Base-by-base conservation (phyloP, 2,329 filamentous ascomycete species). In the Neofusicoccum laricinum region DNA sequence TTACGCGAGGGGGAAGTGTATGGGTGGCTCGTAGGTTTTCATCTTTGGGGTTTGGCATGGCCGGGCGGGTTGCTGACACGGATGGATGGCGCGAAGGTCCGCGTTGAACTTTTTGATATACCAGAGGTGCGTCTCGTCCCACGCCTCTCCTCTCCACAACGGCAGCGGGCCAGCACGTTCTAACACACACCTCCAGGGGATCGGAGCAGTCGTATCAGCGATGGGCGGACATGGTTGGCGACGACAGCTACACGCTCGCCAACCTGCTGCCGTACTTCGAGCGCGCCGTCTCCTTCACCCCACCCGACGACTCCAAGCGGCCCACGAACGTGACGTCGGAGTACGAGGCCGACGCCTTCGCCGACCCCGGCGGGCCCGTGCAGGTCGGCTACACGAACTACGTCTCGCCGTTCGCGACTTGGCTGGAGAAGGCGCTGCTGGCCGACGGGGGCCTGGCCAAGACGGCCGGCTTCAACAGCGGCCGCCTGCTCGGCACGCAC, bases 151-250 rank as follows among this genome's bases (percentile, higher is more conserved):
- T 15, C 14, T n/a, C 8, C 14, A n/a, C 10, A 1, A 6, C 5
- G 25, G 25, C 7, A 30, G 25, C 25, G 25, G 25, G 7, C 25
- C 25, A 6, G 25, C 25, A 6, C 7, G 25, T 30, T 30, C 25
- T 30, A 6, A 30, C 25, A 30, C 25, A 6, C 4, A 6, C 7
- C 25, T 30, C 25, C 32, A 64, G 72, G 4, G 68, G 64, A 4
- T 64, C 51, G 30, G 64, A 48, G 30, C 67, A 61, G 15, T 69
- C 67, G 15, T 69, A 67, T 36, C 66, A 75, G 50, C 50, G 55
- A 25, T 76, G 72, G 75, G 72, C 73, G 0, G 68, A 76, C 40
- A 5, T 65, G 0, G 72, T 76, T 1, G 73, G 69, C 5, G 75
- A 77, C 57, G 64, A 71, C 12, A 70, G 66, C 43, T 77, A 71